Percentiles rank a stretch among this genome's conserved stretches.
These are phyloP conservation scores for Firmiana major DNA, from an alignment of 345 rosid species.

Conservation along the genomic window DNA sequence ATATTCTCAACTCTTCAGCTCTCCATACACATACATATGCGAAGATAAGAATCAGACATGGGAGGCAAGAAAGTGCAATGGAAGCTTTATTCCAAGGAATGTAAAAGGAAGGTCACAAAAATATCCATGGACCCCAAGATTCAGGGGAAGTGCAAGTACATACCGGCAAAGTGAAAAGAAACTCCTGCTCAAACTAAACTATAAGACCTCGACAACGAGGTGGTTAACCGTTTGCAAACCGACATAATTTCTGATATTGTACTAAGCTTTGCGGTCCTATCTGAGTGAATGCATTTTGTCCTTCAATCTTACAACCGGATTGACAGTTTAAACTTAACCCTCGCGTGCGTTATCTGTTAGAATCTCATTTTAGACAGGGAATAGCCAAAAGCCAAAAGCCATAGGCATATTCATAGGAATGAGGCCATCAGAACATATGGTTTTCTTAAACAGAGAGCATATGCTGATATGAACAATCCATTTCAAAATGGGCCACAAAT, in stretches of 20 bases:
- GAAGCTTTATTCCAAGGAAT: background rate
- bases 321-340: too few species aligned
- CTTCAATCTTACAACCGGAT: background rate
- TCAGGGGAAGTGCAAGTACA: background rate
- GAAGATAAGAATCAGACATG: background rate
- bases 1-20: background rate
- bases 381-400: background rate
- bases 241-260: background rate
- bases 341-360: too few species aligned
- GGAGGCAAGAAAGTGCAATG: background rate
- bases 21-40: background rate
- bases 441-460: background rate
- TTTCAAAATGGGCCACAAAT: background rate
- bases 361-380: too few species aligned
- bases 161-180: background rate
- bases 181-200: background rate
- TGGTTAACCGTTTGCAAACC: background rate
- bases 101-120: background rate
- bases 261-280: background rate
- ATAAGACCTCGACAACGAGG: background rate
- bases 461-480: background rate
- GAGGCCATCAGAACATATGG: background rate
- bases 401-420: background rate
- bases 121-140: background rate
- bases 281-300: background rate